A percentile compares a stretch with the other conserved stretches of the same genome.
Conservation (phyloP, 2,329 filamentous ascomycete genomes). For the Colletotrichum spinosum region DNA sequence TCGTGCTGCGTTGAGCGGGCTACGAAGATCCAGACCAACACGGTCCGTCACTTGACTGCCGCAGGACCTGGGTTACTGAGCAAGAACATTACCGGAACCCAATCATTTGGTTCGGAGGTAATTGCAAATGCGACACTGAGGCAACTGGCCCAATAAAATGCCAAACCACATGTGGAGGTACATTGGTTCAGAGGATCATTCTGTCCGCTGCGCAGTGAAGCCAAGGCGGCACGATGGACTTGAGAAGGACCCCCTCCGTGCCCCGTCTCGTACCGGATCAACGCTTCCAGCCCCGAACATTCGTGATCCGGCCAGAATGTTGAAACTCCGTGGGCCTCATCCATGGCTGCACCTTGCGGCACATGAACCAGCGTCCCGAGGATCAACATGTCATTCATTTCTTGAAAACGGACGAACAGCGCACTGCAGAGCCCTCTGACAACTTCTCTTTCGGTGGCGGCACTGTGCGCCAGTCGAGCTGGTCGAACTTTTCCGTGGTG, state of each 20-base stretch:
- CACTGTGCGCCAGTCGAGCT: too few relatives aligned
- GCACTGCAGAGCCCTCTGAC: too few relatives aligned
- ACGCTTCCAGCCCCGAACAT: neutral
- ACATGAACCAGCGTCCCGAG: too few relatives aligned
- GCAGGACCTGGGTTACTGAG: neutral
- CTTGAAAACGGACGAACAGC: too few relatives aligned
- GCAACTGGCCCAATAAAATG: neutral
- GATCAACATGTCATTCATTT: too few relatives aligned
- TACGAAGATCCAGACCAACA: neutral
- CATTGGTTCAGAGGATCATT: slow-evolving; percentile 27
- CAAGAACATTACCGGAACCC: neutral
- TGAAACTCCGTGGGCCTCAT: neutral
- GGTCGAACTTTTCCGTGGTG: too few relatives aligned
- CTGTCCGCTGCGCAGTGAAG: neutral
- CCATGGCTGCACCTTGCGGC: too few relatives aligned
- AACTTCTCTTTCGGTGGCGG: too few relatives aligned
- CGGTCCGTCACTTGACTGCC: slow-evolving; percentile 25
- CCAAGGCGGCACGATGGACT: slow-evolving; percentile 18
- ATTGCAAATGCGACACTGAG: neutral
- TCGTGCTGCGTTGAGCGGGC: too few relatives aligned
- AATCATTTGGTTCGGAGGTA: neutral
- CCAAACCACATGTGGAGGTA: neutral
- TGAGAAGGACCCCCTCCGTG: neutral
- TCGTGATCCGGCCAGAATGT: neutral
- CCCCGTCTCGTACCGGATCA: neutral